Conservation (phyloP, 345 rosid genomes). For the Orychophragmus violaceus region DNA sequence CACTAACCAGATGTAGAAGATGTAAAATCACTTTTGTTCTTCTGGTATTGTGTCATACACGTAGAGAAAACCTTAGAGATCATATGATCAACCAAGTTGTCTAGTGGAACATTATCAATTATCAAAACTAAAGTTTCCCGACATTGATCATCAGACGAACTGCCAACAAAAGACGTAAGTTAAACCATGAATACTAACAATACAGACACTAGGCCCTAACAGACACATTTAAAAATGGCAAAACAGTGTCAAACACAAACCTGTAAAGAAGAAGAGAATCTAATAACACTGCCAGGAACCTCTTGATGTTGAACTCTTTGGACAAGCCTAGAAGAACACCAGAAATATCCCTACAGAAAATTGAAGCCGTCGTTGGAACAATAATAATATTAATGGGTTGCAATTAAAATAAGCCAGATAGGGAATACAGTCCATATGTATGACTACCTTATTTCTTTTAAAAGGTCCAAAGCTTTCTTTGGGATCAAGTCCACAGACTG, state of each 20-base stretch:
- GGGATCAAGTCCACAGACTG: conserved; percentile 62
- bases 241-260: conserved; percentile 34
- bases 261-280: conserved; percentile 61
- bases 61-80: conserved; percentile 51
- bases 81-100: conserved; percentile 45
- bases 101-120: conserved; percentile 57
- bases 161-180: conserved; percentile 37
- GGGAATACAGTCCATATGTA: not conserved
- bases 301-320: conserved; percentile 66
- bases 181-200: conserved; percentile 4
- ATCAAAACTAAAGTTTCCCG: conserved; percentile 46
- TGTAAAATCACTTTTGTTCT: conserved; percentile 30
- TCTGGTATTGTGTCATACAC: conserved; percentile 58
- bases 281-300: conserved; percentile 58
- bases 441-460: conserved; percentile 63
- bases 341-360: conserved; percentile 50
- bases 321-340: conserved; percentile 60
- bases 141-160: conserved; percentile 59
- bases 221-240: not conserved
- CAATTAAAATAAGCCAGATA: not conserved
- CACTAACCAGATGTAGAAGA: conserved; percentile 51
- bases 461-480: conserved; percentile 59
- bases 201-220: too few relatives aligned
- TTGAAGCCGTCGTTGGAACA: conserved; percentile 2
- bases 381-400: not conserved